Conservation (phyloP, 169 alveolate species). For the Plasmodium fragile region DNA sequence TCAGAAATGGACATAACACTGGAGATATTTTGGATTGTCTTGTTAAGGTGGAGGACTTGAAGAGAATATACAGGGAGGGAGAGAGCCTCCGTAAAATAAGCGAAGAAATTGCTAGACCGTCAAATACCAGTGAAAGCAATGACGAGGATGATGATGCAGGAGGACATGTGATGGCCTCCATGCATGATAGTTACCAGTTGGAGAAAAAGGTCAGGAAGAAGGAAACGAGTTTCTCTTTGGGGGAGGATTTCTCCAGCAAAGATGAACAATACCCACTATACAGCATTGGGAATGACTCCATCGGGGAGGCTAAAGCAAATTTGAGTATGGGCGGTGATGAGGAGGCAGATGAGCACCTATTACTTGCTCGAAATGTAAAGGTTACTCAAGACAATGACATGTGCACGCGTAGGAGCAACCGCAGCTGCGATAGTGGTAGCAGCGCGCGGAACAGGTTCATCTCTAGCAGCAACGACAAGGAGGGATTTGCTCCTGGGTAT, state of each 20-base stretch:
- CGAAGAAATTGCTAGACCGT: background rate
- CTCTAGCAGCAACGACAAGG: background rate
- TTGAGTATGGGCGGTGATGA: background rate
- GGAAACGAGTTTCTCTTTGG: background rate
- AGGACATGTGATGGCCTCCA: background rate
- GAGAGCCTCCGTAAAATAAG: background rate
- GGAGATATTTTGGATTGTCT: slow-evolving; percentile 12
- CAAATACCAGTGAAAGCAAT: background rate
- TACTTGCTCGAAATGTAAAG: background rate
- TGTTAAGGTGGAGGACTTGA: slow-evolving; percentile 30
- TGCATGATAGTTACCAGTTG: background rate
- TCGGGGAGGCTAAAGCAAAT: background rate
- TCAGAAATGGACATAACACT: background rate
- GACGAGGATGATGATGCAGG: background rate
- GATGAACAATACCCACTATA: background rate
- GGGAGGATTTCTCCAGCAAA: background rate
- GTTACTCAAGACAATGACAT: background rate
- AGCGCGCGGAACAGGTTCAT: background rate
- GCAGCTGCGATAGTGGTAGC: slow-evolving; percentile 5
- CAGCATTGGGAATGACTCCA: background rate
- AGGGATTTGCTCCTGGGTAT: background rate
- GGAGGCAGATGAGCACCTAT: background rate
- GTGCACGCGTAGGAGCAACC: slow-evolving; percentile 2
- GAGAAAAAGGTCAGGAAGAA: background rate
- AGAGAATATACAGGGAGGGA: background rate